Percentiles rank a stretch among this genome's conserved stretches.
phyloP scores from a whole-genome alignment of 345 rosid species.

The Eucalyptus guilfoylei region DNA sequence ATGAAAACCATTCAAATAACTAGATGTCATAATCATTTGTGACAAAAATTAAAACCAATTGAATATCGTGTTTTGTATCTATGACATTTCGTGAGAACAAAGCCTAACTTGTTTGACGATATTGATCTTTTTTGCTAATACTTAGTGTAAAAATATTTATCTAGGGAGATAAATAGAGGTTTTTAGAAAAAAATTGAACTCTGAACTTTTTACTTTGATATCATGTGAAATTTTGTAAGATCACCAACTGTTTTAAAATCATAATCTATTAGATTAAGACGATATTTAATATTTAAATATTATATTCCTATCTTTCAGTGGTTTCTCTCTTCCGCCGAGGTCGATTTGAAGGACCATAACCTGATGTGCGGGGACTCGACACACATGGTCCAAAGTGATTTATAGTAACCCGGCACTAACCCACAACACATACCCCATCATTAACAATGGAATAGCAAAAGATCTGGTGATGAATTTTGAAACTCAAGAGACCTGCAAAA shows the following conservation, averaged over 20 bases:
- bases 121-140: too few relatives aligned
- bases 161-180: too few relatives aligned
- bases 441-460: not conserved
- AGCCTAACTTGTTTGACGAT: too few relatives aligned
- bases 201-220: accelerated
- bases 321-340: not conserved
- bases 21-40: not conserved
- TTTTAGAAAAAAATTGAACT: too few relatives aligned
- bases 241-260: too few relatives aligned
- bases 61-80: not conserved
- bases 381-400: not conserved
- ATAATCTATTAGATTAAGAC: too few relatives aligned
- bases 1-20: not conserved
- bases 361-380: not conserved
- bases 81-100: too few relatives aligned
- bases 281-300: too few relatives aligned
- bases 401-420: not conserved
- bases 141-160: too few relatives aligned
- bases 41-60: not conserved
- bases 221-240: too few relatives aligned
- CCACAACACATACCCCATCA: not conserved
- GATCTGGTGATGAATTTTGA: not conserved
- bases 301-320: accelerated
- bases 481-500: not conserved
- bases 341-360: not conserved